These are phyloP conservation scores for Allium cepa DNA, from an alignment of 106 monocot species.

Conservation along the genomic window DNA sequence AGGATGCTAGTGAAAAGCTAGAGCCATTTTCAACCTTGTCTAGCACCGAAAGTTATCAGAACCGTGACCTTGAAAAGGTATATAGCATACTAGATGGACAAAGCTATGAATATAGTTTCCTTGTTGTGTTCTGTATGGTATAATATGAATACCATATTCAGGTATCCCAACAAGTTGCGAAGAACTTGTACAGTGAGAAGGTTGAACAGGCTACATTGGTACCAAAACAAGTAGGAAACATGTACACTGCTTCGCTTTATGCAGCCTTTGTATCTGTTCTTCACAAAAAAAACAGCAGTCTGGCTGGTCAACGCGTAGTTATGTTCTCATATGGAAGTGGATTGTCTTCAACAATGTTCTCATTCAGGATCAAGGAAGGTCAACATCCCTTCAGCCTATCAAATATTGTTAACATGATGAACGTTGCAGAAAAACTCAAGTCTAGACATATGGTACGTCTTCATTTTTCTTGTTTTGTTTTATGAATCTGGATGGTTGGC, in stretches of 20 bases:
- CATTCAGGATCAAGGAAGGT: conserved; percentile 53
- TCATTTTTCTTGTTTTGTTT: neutral
- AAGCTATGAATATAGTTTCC: no score
- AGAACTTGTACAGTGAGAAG: conserved; percentile 61
- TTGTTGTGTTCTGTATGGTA: no score
- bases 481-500: neutral
- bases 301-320: conserved; percentile 58
- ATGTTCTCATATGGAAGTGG: conserved; percentile 99
- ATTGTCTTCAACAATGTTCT: conserved; percentile 77
- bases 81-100: conserved; percentile 3
- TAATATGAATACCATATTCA: conserved; percentile 13
- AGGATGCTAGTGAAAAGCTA: conserved; percentile 63
- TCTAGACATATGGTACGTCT: conserved; percentile 60
- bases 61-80: conserved; percentile 95
- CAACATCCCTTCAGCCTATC: conserved; percentile 69
- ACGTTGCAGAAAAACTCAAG: conserved; percentile 49
- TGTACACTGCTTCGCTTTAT: conserved; percentile 97
- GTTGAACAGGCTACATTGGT: conserved; percentile 79
- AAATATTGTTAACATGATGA: conserved; percentile 57
- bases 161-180: conserved; percentile 78
- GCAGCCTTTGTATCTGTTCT: conserved; percentile 81
- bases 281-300: conserved; percentile 48
- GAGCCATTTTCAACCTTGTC: conserved; percentile 66
- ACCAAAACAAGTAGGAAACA: conserved; percentile 95
- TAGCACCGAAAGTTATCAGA: conserved; percentile 80